These are phyloP conservation scores for Pythium dissotocum DNA, from an alignment of 352 stramenopile genomes.

Conservation along the genomic window DNA sequence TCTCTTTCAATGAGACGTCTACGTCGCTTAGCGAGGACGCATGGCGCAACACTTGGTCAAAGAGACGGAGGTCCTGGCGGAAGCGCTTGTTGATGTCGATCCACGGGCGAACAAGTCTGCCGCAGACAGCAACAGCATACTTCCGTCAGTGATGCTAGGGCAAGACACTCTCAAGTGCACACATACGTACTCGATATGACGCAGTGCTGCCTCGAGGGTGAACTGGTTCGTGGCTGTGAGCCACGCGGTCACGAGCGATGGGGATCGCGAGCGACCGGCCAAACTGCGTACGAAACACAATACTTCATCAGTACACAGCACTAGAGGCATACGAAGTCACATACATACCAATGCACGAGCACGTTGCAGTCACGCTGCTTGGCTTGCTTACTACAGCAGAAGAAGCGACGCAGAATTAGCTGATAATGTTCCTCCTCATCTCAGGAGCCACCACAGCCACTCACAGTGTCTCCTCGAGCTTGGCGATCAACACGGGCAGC, in stretches of 20 bases:
- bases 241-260: conserved; percentile 54
- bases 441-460: not conserved
- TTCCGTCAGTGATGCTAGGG: not conserved
- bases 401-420: not conserved
- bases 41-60: conserved; percentile 29
- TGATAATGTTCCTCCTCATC: not conserved
- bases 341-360: conserved; percentile 66
- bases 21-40: not conserved
- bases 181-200: conserved; percentile 43
- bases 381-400: conserved; percentile 32
- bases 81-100: conserved; percentile 71
- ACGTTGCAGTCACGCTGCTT: conserved; percentile 44
- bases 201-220: conserved; percentile 37
- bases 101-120: conserved; percentile 63
- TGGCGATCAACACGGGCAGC: conserved; percentile 43
- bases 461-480: conserved; percentile 42
- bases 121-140: not conserved
- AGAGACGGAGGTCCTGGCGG: conserved; percentile 45
- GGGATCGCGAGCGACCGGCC: conserved; percentile 62
- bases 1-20: not conserved
- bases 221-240: conserved; percentile 36
- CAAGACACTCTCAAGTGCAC: not conserved
- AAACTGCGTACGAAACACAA: conserved; percentile 37
- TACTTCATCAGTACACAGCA: not conserved
- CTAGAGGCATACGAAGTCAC: not conserved